Evolutionary conservation across 2,329 filamentous ascomycete genomes (phyloP).

Genomic region (Nemania diffusa): DNA sequence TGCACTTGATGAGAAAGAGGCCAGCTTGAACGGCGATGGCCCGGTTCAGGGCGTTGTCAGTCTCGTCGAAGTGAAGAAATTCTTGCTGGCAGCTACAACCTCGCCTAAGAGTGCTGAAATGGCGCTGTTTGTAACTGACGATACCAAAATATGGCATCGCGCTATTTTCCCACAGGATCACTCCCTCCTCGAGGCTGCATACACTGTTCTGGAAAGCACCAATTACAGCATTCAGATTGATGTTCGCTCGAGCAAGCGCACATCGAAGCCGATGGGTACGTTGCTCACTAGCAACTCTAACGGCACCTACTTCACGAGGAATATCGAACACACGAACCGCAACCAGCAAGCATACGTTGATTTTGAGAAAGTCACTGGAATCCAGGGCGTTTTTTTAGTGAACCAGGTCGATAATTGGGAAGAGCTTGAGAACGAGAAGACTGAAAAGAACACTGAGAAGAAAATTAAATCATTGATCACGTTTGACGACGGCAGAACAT

Average conservation of each 20-base stretch:
- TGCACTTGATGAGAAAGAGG: constrained; percentile 73
- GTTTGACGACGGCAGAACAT: constrained; percentile 93
- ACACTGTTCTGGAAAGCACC: constrained; percentile 94
- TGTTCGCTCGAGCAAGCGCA: constrained; percentile 76
- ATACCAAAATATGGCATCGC: constrained; percentile 87
- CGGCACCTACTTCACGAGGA: constrained; percentile 93
- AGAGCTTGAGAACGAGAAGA: constrained; percentile 69
- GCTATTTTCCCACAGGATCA: constrained; percentile 88
- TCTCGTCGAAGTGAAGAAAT: constrained; percentile 85
- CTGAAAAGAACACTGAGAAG: constrained; percentile 67
- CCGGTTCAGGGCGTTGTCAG: constrained; percentile 83
- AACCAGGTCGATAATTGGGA: constrained; percentile 90
- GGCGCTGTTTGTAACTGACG: constrained; percentile 88
- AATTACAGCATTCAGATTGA: constrained; percentile 98
- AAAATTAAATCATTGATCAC: constrained; percentile 84
- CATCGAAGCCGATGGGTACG: constrained; percentile 79
- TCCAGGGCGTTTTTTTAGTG: constrained; percentile 91
- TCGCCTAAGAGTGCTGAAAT: constrained; percentile 87
- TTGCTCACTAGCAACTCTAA: constrained; percentile 98
- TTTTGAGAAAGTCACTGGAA: constrained; percentile 91
- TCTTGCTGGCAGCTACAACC: constrained; percentile 83
- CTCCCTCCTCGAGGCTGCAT: constrained; percentile 82
- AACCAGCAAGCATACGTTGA: constrained; percentile 81
- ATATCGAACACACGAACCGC: constrained; percentile 92
- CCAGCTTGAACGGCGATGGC: constrained; percentile 77